Evolutionary conservation across 2,329 filamentous ascomycete species (phyloP).

Genomic region (Geoglossum cookeanum): DNA sequence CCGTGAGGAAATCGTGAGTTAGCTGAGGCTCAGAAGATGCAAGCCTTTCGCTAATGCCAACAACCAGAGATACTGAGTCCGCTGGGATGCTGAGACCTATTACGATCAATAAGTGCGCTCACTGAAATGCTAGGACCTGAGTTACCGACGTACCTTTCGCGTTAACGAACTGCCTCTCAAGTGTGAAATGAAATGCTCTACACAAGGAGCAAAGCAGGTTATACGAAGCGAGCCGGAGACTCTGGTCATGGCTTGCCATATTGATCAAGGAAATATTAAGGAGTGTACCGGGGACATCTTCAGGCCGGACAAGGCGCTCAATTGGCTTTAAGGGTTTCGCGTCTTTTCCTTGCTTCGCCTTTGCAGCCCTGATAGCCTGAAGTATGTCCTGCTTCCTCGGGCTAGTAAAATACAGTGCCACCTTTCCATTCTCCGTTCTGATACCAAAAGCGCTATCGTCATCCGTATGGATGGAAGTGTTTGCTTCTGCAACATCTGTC

Average conservation of each 20-base stretch:
- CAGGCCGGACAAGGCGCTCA: slow-evolving; percentile 46
- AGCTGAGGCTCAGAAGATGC: slow-evolving; percentile 45
- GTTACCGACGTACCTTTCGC: slow-evolving; percentile 31
- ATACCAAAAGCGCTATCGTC: slow-evolving; percentile 50
- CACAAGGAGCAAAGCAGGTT: slow-evolving; percentile 48
- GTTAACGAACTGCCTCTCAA: slow-evolving; percentile 40
- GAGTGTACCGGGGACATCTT: slow-evolving; percentile 51
- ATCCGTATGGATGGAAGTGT: slow-evolving; percentile 43
- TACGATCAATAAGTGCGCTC: slow-evolving; percentile 2
- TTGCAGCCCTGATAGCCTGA: slow-evolving; percentile 42
- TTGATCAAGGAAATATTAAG: slow-evolving; percentile 50
- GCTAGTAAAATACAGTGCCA: slow-evolving; percentile 54
- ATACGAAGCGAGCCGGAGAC: slow-evolving; percentile 44
- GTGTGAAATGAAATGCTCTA: slow-evolving; percentile 46
- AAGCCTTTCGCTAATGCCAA: slow-evolving; percentile 44
- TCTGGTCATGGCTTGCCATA: slow-evolving; percentile 40
- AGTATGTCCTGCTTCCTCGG: slow-evolving; percentile 43
- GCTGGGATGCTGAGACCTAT: slow-evolving; percentile 33
- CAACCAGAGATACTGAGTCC: slow-evolving; percentile 43
- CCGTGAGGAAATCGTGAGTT: slow-evolving; percentile 50
- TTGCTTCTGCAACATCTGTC: slow-evolving; percentile 46
- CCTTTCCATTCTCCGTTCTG: slow-evolving; percentile 48
- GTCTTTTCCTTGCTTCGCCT: slow-evolving; percentile 45
- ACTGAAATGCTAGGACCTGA: not conserved
- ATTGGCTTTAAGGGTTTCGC: slow-evolving; percentile 38